A percentile compares a stretch with the other conserved stretches of the same genome.
phyloP scores from a whole-genome alignment of 495 filamentous ascomycete species.

The Amphirosellinia nigrospora region DNA sequence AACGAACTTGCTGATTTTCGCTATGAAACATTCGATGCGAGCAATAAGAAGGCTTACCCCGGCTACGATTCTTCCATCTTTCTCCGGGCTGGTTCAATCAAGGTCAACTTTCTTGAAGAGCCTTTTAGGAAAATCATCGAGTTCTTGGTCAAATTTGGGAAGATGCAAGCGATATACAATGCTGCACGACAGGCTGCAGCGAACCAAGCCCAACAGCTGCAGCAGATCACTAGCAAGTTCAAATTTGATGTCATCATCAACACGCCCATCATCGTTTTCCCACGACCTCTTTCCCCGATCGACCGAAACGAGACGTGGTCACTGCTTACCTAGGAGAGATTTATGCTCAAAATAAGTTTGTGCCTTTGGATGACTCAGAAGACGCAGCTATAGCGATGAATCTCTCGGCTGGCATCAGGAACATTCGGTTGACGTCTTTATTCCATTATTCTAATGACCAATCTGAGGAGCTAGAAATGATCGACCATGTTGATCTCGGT shows the following conservation, averaged over 20 bases:
- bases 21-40: constrained; percentile 91
- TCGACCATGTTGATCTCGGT: constrained; percentile 92
- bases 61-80: constrained; percentile 95
- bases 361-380: constrained; percentile 75
- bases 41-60: constrained; percentile 71
- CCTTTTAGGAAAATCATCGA: constrained; percentile 98
- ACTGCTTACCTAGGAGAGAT: constrained; percentile 97
- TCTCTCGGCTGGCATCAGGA: constrained; percentile 87
- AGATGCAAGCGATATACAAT: constrained; percentile 99
- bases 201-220: constrained; percentile 89
- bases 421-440: constrained; percentile 86
- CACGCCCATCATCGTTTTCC: constrained; percentile 95
- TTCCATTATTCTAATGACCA: constrained; percentile 78
- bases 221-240: constrained; percentile 85
- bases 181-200: constrained; percentile 94
- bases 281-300: constrained; percentile 67
- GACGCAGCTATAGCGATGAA: constrained; percentile 80
- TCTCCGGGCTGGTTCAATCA: constrained; percentile 89
- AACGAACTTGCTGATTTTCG: constrained; percentile 97
- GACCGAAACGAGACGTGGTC: constrained; percentile 71
- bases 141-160: constrained; percentile 96
- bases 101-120: constrained; percentile 94
- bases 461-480: constrained; percentile 89
- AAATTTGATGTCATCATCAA: constrained; percentile 92
- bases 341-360: constrained; percentile 92